Percentiles rank a stretch among this genome's conserved stretches.
Conservation (phyloP, 202 grass and related monocot species). For the Setaria italica region DNA sequence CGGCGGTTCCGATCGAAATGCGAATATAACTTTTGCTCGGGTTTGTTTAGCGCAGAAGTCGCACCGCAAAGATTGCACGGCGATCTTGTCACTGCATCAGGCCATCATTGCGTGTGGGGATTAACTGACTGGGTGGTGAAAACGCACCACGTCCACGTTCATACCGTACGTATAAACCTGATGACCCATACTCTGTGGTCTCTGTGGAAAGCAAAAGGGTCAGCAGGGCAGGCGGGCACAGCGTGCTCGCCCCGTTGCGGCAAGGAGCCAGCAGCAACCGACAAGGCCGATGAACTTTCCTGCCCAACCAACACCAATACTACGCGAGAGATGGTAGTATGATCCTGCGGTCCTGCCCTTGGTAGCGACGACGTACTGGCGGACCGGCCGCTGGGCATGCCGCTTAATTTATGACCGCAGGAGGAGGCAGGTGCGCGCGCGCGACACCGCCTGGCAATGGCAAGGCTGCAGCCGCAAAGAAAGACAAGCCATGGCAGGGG, state of each 20-base stretch:
- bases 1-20: neutral
- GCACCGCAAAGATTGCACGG: neutral
- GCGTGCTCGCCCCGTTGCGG: neutral
- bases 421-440: too few relatives aligned
- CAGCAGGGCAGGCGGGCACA: neutral
- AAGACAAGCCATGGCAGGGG: neutral
- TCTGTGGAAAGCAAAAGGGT: neutral
- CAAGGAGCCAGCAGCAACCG: neutral
- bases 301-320: neutral
- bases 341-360: neutral
- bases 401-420: constrained; percentile 16
- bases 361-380: neutral
- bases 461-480: neutral
- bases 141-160: neutral
- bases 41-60: constrained; percentile 11
- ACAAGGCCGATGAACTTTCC: neutral
- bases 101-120: neutral
- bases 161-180: neutral
- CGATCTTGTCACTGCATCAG: constrained; percentile 11
- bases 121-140: neutral
- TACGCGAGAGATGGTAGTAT: neutral
- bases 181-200: neutral
- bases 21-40: constrained; percentile 28
- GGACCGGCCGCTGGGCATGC: neutral
- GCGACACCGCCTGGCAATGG: neutral